Evolutionary conservation across 805 yeast genomes (phyloP), one percentile per base, ranked within the genome.

Genomic region (Yamadazyma takamatsuzukensis): DNA sequence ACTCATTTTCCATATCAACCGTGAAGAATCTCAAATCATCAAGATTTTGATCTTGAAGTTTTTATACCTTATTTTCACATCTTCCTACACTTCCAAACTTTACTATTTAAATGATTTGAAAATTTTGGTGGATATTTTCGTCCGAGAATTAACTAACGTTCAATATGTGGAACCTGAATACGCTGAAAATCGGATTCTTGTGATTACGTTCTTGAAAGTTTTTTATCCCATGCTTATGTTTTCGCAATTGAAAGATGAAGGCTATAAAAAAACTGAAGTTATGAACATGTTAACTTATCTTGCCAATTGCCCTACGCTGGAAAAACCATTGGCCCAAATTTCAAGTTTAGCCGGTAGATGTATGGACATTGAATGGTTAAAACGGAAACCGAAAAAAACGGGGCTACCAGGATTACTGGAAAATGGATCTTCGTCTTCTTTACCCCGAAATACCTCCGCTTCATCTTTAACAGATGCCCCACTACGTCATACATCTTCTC

Each of bases 71-170:
- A 72, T 89, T 1, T 76, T 89, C 56, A 79, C 89, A 2, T 74
- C 79, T 4, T 67, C 79, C 5, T 59, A 61, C 22, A 80, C 94
- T 0, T 64, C 74, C 33, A 83, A 80, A 37, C 68, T 80, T 46
- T 75, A 87, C 30, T 89, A 89, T 51, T 65, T 85, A 40, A 89
- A 89, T 48, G 97, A 89, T 53, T 59, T 89, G 37, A 80, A 82
- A 46, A 94, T 89, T 5, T 70, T 89, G 36, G 78, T 83, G 10
- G 96, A 87, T 49, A 88, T 89, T 7, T 67, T 89, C 32, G 68
- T 89, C 1, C 64, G 97, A 33, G 96, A 89, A 51, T 64, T 90
- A 33, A 73, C 74, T 43, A 79, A 89, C 48, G 56, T 86, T 25
- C 74, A 88, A 15, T 66, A 57, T 32, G 71, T 68, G 9, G 74